Evolutionary conservation across 2,329 filamentous ascomycete genomes (phyloP), one percentile per base, ranked within the genome.

Genomic region (Claviceps arundinis): DNA sequence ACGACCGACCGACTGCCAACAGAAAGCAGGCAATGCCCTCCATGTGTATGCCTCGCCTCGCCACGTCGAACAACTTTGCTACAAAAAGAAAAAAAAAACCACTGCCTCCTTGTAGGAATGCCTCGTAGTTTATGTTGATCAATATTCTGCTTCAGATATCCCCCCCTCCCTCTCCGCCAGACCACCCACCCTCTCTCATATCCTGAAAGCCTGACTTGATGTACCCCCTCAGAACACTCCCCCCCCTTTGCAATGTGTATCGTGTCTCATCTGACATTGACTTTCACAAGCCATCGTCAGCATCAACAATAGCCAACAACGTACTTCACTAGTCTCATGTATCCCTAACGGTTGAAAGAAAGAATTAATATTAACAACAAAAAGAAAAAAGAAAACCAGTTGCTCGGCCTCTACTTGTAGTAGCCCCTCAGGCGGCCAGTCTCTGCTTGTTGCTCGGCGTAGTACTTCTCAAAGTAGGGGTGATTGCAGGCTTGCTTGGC

Each of bases 401-500:
- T 57, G 49, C 56, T 55, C 53, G 47, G 50, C 48, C 56, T 60
- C 64, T 68, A 68, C 58, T 66, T 61, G 60, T 68, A 67, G 60
- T 69, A 67, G 54, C 66, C 65, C 57, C 65, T 64, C 52, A 56
- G 53, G 50, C 64, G 62, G 51, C 58, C 60, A 50, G 55, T 57
- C 43, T 59, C 56, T 44, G 55, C 56, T 47, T 64, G 61, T 19
- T 64, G 61, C 48, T 67, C 60, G 37, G 59, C 58, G 11, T 63
- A 48, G 54, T 64, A 69, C 26, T 69, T 67, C 53, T 74, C 70
- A 56, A 95, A 95, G 72, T 95, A 95, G 8, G 86, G 83, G 65
- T 95, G 89, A 60, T 82, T 76, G 64, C 86, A 87, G 13, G 89
- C 84, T 65, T 89, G 85, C 74, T 95, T 95, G 50, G 90, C 89